Evolutionary conservation across 176 grass and related monocot genomes (phyloP), one percentile per base, ranked within the genome.

Genomic region (Carex scoparia): DNA sequence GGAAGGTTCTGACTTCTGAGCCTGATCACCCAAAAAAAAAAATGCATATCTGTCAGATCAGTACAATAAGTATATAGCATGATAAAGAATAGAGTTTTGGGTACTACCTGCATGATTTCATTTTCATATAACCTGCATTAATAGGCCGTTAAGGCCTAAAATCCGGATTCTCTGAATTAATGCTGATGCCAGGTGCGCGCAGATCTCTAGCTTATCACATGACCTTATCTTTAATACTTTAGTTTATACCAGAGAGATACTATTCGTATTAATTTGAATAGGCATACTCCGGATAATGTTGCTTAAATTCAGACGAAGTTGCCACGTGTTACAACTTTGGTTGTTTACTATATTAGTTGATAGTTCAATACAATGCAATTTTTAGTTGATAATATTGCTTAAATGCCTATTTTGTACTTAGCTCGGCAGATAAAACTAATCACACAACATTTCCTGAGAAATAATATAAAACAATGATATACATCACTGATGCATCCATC

Each of bases 161-260:
- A 19, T 63, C 33, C 9, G 65, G 56, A 64, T 64, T 63, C 61
- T 68, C 61, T 55, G 62, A 83, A 83, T 83, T 66, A 83, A 68
- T 83, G 62, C 62, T 49, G 46, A 12, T 31, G 60, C 46, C 62
- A 83, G 42, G 48, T 83, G 38, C 46, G 23, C 42, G 35, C 44
- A 66, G 61, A 83, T 83, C 61, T 83, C 80, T 68, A 83, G 16
- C 51, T 3, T 56, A 78, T 9, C 74, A 53, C 51, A 33, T 78
- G 51, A 58, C 28, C 6, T 32, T 2, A 53, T 53, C 44, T 8
- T 9, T 33, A 77, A 16, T 70, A 72, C 40, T 60, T 18, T 31
- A 56, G 3, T 53, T 68, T 32, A 69, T 53, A 67, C 37, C 63
- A 64, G 23, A 44, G 15, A 65, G 19, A 54, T 70, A 70, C 4